Percentiles rank a stretch among this genome's conserved stretches.
phyloP scores from a whole-genome alignment of 805 yeast genomes.

The Metschnikowia santaceciliae region DNA sequence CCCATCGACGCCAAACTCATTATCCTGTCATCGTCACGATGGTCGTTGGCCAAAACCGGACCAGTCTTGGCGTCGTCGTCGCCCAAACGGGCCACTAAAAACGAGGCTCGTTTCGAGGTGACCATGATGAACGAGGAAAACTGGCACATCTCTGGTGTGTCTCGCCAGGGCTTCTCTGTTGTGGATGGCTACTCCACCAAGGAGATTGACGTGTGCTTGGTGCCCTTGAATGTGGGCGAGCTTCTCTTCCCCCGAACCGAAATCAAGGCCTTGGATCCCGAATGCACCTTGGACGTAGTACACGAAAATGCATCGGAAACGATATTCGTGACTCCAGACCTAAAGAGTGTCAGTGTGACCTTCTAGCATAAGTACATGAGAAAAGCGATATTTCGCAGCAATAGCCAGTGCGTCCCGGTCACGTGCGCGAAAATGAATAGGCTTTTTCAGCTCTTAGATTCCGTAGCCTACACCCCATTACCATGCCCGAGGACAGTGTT shows the following conservation, averaged over 20 bases:
- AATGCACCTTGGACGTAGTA: slow-evolving; percentile 52
- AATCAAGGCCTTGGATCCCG: slow-evolving; percentile 27
- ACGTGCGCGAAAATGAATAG: slow-evolving; percentile 5
- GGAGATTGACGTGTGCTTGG: slow-evolving; percentile 43
- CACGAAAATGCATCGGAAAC: slow-evolving; percentile 66
- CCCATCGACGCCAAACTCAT: slow-evolving; percentile 46
- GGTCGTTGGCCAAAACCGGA: slow-evolving; percentile 29
- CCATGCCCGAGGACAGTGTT: slow-evolving; percentile 9
- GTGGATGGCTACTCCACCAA: slow-evolving; percentile 17
- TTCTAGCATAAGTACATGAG: background rate
- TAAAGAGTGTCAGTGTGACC: slow-evolving; percentile 47
- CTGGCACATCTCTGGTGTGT: slow-evolving; percentile 80
- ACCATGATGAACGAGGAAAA: slow-evolving; percentile 55
- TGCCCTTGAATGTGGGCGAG: slow-evolving; percentile 77
- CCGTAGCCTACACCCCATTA: background rate
- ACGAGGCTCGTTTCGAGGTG: slow-evolving; percentile 35
- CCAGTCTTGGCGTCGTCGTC: slow-evolving; percentile 13
- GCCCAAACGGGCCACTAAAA: slow-evolving; percentile 1
- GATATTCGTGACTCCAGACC: slow-evolving; percentile 66
- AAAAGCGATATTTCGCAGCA: slow-evolving; percentile 1
- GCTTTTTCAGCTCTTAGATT: background rate
- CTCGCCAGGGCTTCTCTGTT: slow-evolving; percentile 47
- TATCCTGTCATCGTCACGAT: slow-evolving; percentile 42
- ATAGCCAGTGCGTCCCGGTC: background rate
- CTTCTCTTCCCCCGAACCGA: slow-evolving; percentile 61